Evolutionary conservation across 805 yeast genomes (phyloP), one percentile per base, ranked within the genome.

Genomic region (Candida orba): DNA sequence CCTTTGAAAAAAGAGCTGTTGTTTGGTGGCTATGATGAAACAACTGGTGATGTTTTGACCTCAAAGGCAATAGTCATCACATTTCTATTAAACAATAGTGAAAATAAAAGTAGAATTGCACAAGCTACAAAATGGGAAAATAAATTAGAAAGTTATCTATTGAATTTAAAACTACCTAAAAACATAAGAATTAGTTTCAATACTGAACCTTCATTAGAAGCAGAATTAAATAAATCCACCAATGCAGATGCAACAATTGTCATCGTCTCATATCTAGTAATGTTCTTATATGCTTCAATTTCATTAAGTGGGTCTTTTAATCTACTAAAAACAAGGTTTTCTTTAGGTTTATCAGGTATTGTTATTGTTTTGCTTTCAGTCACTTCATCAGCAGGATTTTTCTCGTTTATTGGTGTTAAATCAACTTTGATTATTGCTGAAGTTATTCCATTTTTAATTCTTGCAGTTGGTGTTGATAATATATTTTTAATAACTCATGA

Each of bases 401-500:
- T 87, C 63, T 76, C 93, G 12, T 54, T 75, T 6, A 46, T 84
- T n/a, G 95, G 93, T 0, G 64, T 90, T 39, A 87, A 85, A 56
- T 85, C 95, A 0, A 91, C 98, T 0, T 68, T 91, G 36, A 90
- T 91, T 51, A 88, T 91, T 45, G 97, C 98, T 3, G 98, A 93
- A 60, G 99, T 91, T 6, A 91, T 91, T 30, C 98, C 98, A 9
- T 91, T 91, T 58, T 68, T 91, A 54, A 84, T 91, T 13, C 69
- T 91, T 45, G 99, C 99, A 0, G 81, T 91, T 44, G 99, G 99
- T n/a, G 88, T 91, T 24, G 99, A 91, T 64, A 91, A 91, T 60
- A 85, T 91, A 23, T 93, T 90, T 57, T 67, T 91, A 51, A 77
- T 91, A 18, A 82, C 88, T 1, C 90, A 90, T 58, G 95, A 89